Evolutionary conservation across 2,329 filamentous ascomycete genomes (phyloP).

Genomic region (Leptographium lundbergii): DNA sequence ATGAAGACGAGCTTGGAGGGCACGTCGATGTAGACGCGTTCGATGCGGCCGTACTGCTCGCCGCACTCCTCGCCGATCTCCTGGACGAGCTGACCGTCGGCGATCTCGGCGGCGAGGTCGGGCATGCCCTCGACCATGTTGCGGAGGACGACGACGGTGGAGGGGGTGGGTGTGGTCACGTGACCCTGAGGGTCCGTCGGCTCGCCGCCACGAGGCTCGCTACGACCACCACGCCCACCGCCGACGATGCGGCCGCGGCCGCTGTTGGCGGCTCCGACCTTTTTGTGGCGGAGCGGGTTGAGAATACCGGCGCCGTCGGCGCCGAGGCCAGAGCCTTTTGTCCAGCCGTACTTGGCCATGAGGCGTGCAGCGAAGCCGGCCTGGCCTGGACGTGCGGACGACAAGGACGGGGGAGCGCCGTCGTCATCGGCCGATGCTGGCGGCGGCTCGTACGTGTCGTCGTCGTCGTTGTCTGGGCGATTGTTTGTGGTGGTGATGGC

Average conservation of each 20-base stretch:
- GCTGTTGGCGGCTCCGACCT: constrained; percentile 54
- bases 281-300: constrained; percentile 78
- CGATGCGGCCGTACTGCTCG: constrained; percentile 66
- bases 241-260: constrained; percentile 74
- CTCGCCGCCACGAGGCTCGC: constrained; percentile 17
- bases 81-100: constrained; percentile 59
- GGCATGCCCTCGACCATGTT: constrained; percentile 79
- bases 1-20: constrained; percentile 66
- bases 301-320: constrained; percentile 72
- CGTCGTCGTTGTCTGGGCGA: too few relatives aligned
- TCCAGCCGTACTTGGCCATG: constrained; percentile 91
- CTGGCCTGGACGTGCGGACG: constrained; percentile 62
- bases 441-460: not conserved
- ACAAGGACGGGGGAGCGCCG: constrained; percentile 12
- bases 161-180: constrained; percentile 24
- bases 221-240: constrained; percentile 49
- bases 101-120: constrained; percentile 65
- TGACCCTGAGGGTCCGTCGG: too few relatives aligned
- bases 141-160: constrained; percentile 66
- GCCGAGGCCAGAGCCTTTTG: constrained; percentile 75
- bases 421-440: constrained; percentile 16
- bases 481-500: constrained; percentile 20
- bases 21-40: constrained; percentile 63
- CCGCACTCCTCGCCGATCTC: constrained; percentile 93
- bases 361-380: constrained; percentile 76